Evolutionary conservation across 345 rosid genomes (phyloP).

Genomic region (Barbarea vulgaris): DNA sequence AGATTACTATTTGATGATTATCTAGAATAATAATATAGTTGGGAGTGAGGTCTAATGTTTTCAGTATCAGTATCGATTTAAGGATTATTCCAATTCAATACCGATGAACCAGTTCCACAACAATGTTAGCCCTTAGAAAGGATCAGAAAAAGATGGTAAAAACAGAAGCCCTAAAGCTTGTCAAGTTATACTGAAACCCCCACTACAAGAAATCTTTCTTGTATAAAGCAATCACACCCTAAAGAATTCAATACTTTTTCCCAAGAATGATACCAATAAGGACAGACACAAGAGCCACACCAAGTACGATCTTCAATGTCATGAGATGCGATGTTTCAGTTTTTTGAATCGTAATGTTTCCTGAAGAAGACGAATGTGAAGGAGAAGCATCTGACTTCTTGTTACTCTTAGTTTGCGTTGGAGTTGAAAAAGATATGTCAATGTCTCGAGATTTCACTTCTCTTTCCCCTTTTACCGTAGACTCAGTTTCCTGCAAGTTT

Average conservation of each 20-base stretch:
- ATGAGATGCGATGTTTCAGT: conserved; percentile 39
- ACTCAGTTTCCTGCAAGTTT: conserved; percentile 43
- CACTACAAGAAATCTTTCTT: too few species aligned
- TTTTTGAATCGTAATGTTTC: conserved; percentile 36
- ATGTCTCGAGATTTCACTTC: conserved; percentile 77
- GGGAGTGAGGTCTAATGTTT: too few species aligned
- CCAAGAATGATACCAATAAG: conserved; percentile 75
- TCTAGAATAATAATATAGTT: too few species aligned
- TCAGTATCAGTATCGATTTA: neutral
- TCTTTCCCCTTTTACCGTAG: conserved; percentile 38
- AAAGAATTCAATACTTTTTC: conserved; percentile 54
- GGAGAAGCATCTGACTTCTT: conserved; percentile 53
- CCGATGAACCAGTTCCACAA: neutral
- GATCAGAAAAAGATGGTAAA: neutral
- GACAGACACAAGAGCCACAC: conserved; percentile 73
- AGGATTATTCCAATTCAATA: neutral
- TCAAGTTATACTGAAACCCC: neutral
- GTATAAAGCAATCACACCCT: neutral
- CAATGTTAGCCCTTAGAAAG: neutral
- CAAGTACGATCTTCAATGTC: conserved; percentile 57
- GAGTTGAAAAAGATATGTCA: conserved; percentile 49
- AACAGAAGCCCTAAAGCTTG: neutral
- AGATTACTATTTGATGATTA: too few species aligned
- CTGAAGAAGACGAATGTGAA: conserved; percentile 44
- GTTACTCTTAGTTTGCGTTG: conserved; percentile 64